Percentiles rank a stretch among this genome's conserved stretches.
Evolutionary conservation across 2,329 filamentous ascomycete species (phyloP).

Genomic region (Aspergillus ustus): DNA sequence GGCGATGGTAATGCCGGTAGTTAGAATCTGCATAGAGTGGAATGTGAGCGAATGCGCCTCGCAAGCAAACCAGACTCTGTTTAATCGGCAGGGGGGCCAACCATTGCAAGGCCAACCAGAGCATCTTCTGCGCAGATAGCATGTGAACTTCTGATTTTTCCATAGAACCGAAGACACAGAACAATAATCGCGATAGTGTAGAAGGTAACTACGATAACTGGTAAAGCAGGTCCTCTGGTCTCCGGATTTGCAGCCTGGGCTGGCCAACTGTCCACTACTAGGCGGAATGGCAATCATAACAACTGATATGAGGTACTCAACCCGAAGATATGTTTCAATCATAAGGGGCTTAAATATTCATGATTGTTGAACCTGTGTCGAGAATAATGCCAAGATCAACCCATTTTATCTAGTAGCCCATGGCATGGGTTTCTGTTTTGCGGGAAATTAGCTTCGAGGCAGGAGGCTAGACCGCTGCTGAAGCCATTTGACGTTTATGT

Average conservation of each 20-base stretch:
- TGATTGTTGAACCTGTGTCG: too few relatives aligned
- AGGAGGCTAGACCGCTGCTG: too few relatives aligned
- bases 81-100: background rate
- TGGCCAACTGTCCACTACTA: background rate
- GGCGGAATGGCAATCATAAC: slow-evolving; percentile 15
- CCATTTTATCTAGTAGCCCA: too few relatives aligned
- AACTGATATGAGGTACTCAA: too few relatives aligned
- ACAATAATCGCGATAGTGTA: background rate
- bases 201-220: background rate
- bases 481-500: too few relatives aligned
- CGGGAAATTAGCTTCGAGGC: too few relatives aligned
- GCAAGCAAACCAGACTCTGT: background rate
- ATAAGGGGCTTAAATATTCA: too few relatives aligned
- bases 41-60: background rate
- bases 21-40: background rate
- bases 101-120: background rate
- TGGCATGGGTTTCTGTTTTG: too few relatives aligned
- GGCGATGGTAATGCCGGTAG: background rate
- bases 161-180: background rate
- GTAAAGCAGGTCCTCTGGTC: background rate
- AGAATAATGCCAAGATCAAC: too few relatives aligned
- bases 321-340: too few relatives aligned
- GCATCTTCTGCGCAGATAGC: background rate
- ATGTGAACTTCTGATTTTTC: background rate
- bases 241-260: background rate